A percentile compares a stretch with the other conserved stretches of the same genome.
phyloP scores from a whole-genome alignment of 768 basidiomycete species.

The Pleurotus cornucopiae region DNA sequence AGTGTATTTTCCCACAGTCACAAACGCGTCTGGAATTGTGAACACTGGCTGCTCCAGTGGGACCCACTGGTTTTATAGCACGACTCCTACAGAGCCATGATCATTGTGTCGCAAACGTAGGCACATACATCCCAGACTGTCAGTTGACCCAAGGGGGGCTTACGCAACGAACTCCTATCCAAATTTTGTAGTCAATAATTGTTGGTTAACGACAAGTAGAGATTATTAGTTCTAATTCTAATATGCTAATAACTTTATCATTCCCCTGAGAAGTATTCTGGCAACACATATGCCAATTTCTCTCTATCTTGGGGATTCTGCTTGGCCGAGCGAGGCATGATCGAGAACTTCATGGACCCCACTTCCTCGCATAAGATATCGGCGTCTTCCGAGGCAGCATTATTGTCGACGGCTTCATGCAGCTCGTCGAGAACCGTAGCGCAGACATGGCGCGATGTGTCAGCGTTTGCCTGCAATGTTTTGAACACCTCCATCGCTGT shows the following conservation, averaged over 20 bases:
- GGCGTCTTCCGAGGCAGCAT: conserved; percentile 20
- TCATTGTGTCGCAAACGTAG: too few species aligned
- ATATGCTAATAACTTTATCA: too few species aligned
- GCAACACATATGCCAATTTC: conserved; percentile 64
- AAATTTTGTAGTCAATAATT: too few species aligned
- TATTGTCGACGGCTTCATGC: conserved; percentile 46
- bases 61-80: too few species aligned
- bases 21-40: too few species aligned
- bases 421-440: conserved; percentile 67
- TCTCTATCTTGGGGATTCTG: conserved; percentile 56
- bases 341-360: conserved; percentile 82
- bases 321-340: conserved; percentile 66
- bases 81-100: too few species aligned
- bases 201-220: too few species aligned
- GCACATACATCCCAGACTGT: too few species aligned
- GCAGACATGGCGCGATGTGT: conserved; percentile 76
- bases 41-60: too few species aligned
- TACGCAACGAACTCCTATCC: too few species aligned
- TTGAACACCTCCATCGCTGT: conserved; percentile 90
- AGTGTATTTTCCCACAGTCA: not conserved
- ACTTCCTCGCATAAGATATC: conserved; percentile 59
- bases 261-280: not conserved
- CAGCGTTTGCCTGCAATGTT: conserved; percentile 82
- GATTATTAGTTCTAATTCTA: too few species aligned
- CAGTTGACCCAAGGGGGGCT: too few species aligned